A percentile compares a stretch with the other conserved stretches of the same genome.
Conservation (phyloP, 139 green algal species). For the Chlamydomonas eustigma region DNA sequence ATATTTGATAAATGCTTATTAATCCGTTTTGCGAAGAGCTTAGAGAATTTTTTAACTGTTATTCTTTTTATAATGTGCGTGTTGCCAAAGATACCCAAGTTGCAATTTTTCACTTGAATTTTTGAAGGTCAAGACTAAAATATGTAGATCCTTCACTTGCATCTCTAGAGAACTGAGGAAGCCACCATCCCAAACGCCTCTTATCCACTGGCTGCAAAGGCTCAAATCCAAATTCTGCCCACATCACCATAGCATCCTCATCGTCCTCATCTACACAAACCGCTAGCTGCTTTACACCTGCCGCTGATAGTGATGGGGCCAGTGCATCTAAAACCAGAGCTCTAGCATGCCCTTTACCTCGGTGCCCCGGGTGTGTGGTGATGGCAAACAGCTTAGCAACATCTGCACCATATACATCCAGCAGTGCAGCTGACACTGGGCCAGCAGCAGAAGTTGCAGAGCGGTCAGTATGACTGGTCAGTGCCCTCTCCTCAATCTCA, state of each 20-base stretch:
- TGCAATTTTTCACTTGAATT: too few relatives aligned
- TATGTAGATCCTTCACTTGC: conserved; percentile 2
- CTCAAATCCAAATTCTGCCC: conserved; percentile 4
- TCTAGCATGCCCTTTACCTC: background rate
- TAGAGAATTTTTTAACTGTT: too few relatives aligned
- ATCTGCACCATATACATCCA: conserved; percentile 1
- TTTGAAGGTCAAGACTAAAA: background rate
- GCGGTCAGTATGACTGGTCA: background rate
- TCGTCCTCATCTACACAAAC: conserved; percentile 6
- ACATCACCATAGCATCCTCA: background rate
- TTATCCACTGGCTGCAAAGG: background rate
- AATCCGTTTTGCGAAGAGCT: too few relatives aligned
- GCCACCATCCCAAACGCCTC: conserved; percentile 1
- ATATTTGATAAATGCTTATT: too few relatives aligned
- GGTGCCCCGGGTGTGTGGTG: background rate
- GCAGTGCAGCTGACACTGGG: background rate
- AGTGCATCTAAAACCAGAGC: background rate
- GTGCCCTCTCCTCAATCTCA: background rate
- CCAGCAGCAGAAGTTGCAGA: too few relatives aligned
- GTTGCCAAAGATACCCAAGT: too few relatives aligned
- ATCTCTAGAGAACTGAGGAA: background rate
- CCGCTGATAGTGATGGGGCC: background rate
- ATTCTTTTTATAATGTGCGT: too few relatives aligned
- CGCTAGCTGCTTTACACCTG: background rate
- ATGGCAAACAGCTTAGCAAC: conserved; percentile 4